Base-by-base conservation (phyloP, 371 early-diverging fungal species). In the Apophysomyces variabilis region DNA sequence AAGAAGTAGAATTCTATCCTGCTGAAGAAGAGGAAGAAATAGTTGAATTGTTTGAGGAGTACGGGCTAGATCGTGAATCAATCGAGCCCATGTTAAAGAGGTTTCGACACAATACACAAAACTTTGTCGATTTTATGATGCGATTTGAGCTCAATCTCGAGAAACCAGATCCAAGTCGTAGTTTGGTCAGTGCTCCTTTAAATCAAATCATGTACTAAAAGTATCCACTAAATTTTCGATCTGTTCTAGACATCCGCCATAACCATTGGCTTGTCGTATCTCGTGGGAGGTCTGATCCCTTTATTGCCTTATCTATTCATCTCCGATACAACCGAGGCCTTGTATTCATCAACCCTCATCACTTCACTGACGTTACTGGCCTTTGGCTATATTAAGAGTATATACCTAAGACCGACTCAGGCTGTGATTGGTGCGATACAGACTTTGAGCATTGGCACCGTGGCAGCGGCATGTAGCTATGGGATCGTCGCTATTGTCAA, bases 61-160 rank as follows among this genome's bases (percentile, higher is more conserved):
- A 89, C 70, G 90, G 90, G 3, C 59, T 92, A 18, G 81, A 78
- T 60, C 71, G 83, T 4, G 69, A 70, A 11, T 77, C 83, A 7
- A 70, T 89, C 58, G 76, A 84, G 43, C 92, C 92, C 7, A 72
- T 92, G 71, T 67, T 92, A 54, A 71, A 66, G 5, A 67, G 75
- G 16, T 82, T 92, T 58, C 75, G 80, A 62, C 68, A 72, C 21
- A 80, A 89, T 62, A 82, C 83, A 32, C 83, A 84, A 57, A 78
- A 80, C 61, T 88, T 83, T 72, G 84, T 88, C 7, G 90, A 92
- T 65, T 92, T 92, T 67, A 89, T 90, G 89, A 92, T 92, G 92
- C 75, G 82, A 47, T 89, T 89, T 72, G 90, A 92, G 68, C 74
- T 90, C 8, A 79, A 82, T 46, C 73, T 92, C n/a, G 89, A 90